Conservation (phyloP, 2,329 filamentous ascomycete genomes). For the Diplodia scrobiculata region DNA sequence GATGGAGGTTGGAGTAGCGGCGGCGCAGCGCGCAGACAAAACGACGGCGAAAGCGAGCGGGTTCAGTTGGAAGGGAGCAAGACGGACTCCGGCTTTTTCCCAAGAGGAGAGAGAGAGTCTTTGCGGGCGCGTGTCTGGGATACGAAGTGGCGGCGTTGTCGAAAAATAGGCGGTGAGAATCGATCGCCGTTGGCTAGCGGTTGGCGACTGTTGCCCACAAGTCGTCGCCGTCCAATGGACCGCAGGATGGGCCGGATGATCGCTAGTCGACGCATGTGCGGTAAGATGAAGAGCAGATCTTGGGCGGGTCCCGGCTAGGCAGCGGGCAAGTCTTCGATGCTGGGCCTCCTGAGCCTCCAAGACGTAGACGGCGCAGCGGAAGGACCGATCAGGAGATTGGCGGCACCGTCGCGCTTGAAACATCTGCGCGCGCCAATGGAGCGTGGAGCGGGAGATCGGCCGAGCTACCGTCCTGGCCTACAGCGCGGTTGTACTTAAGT, state of each 20-base stretch:
- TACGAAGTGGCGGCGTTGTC: background rate
- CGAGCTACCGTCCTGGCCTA: background rate
- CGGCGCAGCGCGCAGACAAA: background rate
- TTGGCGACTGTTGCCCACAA: background rate
- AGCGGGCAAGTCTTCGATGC: background rate
- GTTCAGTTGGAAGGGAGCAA: background rate
- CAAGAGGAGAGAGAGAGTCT: background rate
- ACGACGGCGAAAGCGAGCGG: background rate
- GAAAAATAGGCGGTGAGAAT: conserved; percentile 13
- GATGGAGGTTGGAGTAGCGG: background rate
- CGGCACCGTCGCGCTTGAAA: no score
- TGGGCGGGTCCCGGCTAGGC: background rate
- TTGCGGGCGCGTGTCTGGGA: background rate
- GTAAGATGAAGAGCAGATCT: background rate
- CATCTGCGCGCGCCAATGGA: background rate
- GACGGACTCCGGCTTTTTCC: background rate
- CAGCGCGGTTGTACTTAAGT: background rate
- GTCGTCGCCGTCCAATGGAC: conserved; percentile 10
- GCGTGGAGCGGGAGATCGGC: background rate
- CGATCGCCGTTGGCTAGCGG: background rate
- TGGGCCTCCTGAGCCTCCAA: background rate
- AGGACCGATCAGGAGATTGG: no score
- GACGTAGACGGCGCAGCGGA: no score
- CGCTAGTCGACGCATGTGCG: background rate
- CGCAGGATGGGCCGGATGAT: background rate